A percentile compares a stretch with the other conserved stretches of the same genome.
Evolutionary conservation across 331 rosid species (phyloP).

Genomic region (Arachis monticola): DNA sequence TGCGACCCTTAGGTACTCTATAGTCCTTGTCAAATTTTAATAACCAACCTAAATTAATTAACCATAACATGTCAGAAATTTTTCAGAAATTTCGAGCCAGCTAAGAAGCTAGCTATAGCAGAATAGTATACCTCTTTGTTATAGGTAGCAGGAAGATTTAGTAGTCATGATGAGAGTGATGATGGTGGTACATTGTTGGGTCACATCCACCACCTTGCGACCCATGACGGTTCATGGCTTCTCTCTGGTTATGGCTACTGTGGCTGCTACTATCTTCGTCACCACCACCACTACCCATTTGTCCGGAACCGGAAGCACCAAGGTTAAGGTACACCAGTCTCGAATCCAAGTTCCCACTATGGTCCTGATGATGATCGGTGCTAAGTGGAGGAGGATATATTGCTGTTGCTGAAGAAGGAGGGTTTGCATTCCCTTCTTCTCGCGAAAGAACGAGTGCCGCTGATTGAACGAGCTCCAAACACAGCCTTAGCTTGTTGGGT

Average conservation of each 20-base stretch:
- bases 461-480: slow-evolving; percentile 94
- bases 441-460: slow-evolving; percentile 94
- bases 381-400: slow-evolving; percentile 65
- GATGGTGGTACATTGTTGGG: slow-evolving; percentile 57
- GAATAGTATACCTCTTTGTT: not conserved
- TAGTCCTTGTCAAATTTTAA: no score
- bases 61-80: slow-evolving; percentile 23
- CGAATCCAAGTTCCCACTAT: slow-evolving; percentile 63
- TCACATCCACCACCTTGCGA: slow-evolving; percentile 66
- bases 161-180: slow-evolving; percentile 72
- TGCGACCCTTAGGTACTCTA: no score
- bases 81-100: slow-evolving; percentile 5
- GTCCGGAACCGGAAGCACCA: slow-evolving; percentile 46
- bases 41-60: not conserved
- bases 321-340: slow-evolving; percentile 93
- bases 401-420: slow-evolving; percentile 53
- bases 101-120: not conserved
- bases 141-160: slow-evolving; percentile 19
- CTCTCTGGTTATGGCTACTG: slow-evolving; percentile 44
- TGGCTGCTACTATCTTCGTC: slow-evolving; percentile 41
- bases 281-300: slow-evolving; percentile 41
- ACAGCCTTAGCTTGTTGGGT: slow-evolving; percentile 89
- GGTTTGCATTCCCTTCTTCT: slow-evolving; percentile 67
- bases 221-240: slow-evolving; percentile 56
- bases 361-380: slow-evolving; percentile 53